Base-by-base conservation (phyloP, 306 rosid species). In the Carpinus viminea region DNA sequence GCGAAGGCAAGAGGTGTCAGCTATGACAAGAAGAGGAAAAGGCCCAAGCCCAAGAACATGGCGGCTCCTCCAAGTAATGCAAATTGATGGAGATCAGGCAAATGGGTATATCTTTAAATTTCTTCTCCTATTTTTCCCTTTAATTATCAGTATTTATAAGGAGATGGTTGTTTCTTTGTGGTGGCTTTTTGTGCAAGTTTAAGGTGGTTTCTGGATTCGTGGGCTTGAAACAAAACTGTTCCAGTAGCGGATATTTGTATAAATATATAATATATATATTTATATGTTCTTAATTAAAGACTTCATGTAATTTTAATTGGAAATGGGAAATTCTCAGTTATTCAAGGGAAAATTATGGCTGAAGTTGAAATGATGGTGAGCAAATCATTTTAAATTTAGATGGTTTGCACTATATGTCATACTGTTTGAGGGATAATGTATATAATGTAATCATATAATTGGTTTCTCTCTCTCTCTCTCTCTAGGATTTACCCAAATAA, bases 11-110 rank as follows among this genome's bases (percentile, higher is more conserved):
- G 98, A 71, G 98, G 98, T 0, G 97, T 95, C 15, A 91, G 97
- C 78, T 95, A 95, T 36, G 97, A 92, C 57, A 95, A 95, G 91
- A 95, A 95, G 85, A 77, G 98, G 38, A 95, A 95, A 86, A 83
- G 96, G 71, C 91, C 98, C 0, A 94, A 90, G 78, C 79, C 91
- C 2, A 88, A 88, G 76, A 7, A 1, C 8, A 52, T 59, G 20
- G 45, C n/a, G 3, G 15, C 70, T 62, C 4, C 62, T 16, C 21
- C 72, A 0, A 68, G 7, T 41, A 38, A 15, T 28, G 43, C 79
- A 21, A 31, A 36, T 1, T 65, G 69, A 24, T 38, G 5, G 26
- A 70, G 54, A 45, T 24, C 8, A 69, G 28, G 12, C 55, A 47
- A 45, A 46, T 26, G 76, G 76, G 57, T 50, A 72, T 70, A 28